Evolutionary conservation across 305 asterid genomes (phyloP).

Genomic region (Solanum hybrid): DNA sequence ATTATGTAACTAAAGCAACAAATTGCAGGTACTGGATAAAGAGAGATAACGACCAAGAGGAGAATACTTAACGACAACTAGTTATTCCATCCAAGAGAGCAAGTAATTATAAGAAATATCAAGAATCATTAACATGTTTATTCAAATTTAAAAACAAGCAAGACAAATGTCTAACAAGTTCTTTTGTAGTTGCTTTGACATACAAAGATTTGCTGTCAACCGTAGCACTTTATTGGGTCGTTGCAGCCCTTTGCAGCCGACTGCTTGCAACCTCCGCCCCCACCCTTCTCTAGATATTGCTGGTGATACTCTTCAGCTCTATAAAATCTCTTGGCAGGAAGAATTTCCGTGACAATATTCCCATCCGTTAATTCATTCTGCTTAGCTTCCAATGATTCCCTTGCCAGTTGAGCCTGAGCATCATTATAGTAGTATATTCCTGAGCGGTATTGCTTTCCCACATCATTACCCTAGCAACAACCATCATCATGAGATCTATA

Average conservation of each 20-base stretch:
- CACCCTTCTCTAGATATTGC: slow-evolving; percentile 87
- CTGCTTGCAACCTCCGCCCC: slow-evolving; percentile 44
- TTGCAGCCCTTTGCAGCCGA: slow-evolving; percentile 82
- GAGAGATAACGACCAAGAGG: neutral
- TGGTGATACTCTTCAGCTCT: slow-evolving; percentile 88
- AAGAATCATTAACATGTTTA: neutral
- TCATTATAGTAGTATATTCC: slow-evolving; percentile 74
- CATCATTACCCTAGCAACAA: slow-evolving; percentile 49
- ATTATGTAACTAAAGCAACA: neutral
- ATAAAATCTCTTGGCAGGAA: slow-evolving; percentile 69
- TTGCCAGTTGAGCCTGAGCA: slow-evolving; percentile 48
- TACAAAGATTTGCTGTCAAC: slow-evolving; percentile 22
- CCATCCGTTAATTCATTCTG: slow-evolving; percentile 29
- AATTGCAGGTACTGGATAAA: neutral
- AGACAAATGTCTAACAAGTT: neutral
- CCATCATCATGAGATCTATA: neutral
- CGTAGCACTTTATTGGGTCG: slow-evolving; percentile 82
- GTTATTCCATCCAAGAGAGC: neutral
- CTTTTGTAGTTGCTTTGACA: neutral
- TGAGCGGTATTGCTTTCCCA: slow-evolving; percentile 69
- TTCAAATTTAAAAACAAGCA: neutral
- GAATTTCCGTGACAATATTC: slow-evolving; percentile 61
- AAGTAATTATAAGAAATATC: neutral
- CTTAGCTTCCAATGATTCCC: slow-evolving; percentile 59
- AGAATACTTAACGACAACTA: neutral